A percentile compares a stretch with the other conserved stretches of the same genome.
phyloP scores from a whole-genome alignment of 2,329 filamentous ascomycete species.

The Aureobasidium namibiae region DNA sequence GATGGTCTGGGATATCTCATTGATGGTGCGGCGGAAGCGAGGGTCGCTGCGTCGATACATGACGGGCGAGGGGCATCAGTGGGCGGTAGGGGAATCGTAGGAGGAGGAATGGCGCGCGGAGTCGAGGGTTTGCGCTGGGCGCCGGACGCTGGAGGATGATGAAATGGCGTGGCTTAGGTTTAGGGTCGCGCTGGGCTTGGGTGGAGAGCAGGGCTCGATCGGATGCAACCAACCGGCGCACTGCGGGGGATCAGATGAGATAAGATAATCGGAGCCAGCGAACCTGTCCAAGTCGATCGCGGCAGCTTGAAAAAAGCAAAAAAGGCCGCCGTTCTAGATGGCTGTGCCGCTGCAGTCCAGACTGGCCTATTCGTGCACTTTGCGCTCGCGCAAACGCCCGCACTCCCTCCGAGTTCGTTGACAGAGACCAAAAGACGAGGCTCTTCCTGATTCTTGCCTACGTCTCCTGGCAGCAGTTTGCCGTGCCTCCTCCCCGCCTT shows the following conservation, averaged over 20 bases:
- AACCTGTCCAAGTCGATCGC: no score
- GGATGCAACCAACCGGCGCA: background rate
- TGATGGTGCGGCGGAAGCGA: constrained; percentile 85
- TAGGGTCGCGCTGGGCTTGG: background rate
- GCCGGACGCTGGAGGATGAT: constrained; percentile 2
- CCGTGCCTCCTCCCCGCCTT: background rate
- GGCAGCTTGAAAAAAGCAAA: background rate
- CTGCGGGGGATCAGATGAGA: background rate
- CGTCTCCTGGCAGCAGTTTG: background rate
- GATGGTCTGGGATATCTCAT: constrained; percentile 83
- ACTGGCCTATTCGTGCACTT: background rate
- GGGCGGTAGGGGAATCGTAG: background rate
- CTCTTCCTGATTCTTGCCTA: constrained; percentile 1
- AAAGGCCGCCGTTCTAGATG: background rate
- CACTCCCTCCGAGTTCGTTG: background rate
- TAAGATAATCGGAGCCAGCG: background rate
- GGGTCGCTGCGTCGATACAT: constrained; percentile 65
- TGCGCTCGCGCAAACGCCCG: background rate
- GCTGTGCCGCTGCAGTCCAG: background rate
- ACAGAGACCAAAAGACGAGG: no score
- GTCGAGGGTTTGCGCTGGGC: background rate
- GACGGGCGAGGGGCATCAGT: constrained; percentile 10
- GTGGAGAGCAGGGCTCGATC: background rate
- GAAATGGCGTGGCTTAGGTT: constrained; percentile 3
- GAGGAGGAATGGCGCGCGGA: background rate